These are phyloP conservation scores for Aspergillus leporis DNA, from an alignment of 495 filamentous ascomycete genomes.

Conservation along the genomic window DNA sequence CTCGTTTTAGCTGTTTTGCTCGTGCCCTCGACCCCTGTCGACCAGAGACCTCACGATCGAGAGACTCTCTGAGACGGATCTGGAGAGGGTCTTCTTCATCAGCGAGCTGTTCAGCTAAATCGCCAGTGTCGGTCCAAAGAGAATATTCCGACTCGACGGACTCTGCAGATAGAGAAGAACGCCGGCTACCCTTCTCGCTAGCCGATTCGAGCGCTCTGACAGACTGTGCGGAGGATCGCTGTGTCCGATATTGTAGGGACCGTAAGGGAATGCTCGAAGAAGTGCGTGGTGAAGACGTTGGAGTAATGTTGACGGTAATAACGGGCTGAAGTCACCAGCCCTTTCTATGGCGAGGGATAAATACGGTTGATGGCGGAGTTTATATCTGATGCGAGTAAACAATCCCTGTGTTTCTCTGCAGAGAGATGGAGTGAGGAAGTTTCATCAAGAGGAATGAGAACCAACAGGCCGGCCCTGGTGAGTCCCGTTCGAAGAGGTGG, in stretches of 20 bases:
- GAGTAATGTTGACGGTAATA: constrained; percentile 61
- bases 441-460: constrained; percentile 12
- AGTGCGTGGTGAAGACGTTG: constrained; percentile 49
- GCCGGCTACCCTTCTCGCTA: constrained; percentile 52
- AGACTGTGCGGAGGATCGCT: constrained; percentile 33
- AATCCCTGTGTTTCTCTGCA: constrained; percentile 11
- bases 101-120: constrained; percentile 85
- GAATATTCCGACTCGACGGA: constrained; percentile 74
- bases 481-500: constrained; percentile 5
- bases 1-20: constrained; percentile 48
- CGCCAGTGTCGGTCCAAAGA: constrained; percentile 88
- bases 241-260: constrained; percentile 45
- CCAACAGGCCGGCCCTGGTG: constrained; percentile 5
- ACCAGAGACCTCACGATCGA: constrained; percentile 54
- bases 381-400: constrained; percentile 4
- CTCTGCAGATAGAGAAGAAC: constrained; percentile 56
- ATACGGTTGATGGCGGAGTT: constrained; percentile 1
- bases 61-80: constrained; percentile 60
- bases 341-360: constrained; percentile 12
- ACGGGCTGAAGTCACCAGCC: constrained; percentile 50
- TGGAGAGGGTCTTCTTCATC: constrained; percentile 78
- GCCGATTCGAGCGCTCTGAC: constrained; percentile 38
- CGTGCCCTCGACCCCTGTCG: constrained; percentile 28
- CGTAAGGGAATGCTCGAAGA: constrained; percentile 59
- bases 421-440: neutral